Percentiles rank a stretch among this genome's conserved stretches.
These are phyloP conservation scores for Rugonectria rugulosa DNA, from an alignment of 2,329 filamentous ascomycete genomes.

Conservation along the genomic window DNA sequence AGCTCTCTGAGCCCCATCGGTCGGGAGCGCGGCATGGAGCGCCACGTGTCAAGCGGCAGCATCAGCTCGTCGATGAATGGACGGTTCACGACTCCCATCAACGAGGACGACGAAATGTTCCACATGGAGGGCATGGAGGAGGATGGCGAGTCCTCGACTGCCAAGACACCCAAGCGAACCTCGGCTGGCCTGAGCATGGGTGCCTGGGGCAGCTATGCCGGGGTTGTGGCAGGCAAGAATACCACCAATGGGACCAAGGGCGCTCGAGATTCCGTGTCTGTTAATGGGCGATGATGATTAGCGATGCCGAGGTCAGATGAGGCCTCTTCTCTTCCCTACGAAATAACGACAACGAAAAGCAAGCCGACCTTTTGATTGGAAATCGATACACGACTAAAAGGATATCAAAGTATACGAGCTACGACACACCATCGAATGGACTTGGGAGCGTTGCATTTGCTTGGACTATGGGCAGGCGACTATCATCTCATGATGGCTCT, in stretches of 20 bases:
- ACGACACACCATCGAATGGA: conserved; percentile 29
- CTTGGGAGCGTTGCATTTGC: conserved; percentile 29
- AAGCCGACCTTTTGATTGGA: conserved; percentile 11
- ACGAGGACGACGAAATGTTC: conserved; percentile 70
- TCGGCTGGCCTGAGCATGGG: conserved; percentile 53
- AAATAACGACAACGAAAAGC: conserved; percentile 10
- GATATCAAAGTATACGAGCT: conserved; percentile 30
- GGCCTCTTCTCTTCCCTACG: background rate
- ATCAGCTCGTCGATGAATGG: conserved; percentile 62
- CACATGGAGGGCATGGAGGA: conserved; percentile 71
- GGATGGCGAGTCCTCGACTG: conserved; percentile 60
- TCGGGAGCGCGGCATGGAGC: conserved; percentile 56
- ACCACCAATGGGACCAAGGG: conserved; percentile 40
- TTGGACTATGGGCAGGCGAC: conserved; percentile 20
- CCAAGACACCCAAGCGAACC: conserved; percentile 56
- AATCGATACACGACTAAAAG: conserved; percentile 31
- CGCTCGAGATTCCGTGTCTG: conserved; percentile 38
- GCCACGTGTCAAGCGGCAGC: conserved; percentile 67
- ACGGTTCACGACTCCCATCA: conserved; percentile 69
- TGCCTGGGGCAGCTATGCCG: conserved; percentile 53
- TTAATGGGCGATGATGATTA: conserved; percentile 42
- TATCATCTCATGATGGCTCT: conserved; percentile 19
- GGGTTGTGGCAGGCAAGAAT: conserved; percentile 42
- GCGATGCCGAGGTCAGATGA: background rate
- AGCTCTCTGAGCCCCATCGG: conserved; percentile 49